phyloP scores from a whole-genome alignment of 345 rosid species.

The Punica granatum region DNA sequence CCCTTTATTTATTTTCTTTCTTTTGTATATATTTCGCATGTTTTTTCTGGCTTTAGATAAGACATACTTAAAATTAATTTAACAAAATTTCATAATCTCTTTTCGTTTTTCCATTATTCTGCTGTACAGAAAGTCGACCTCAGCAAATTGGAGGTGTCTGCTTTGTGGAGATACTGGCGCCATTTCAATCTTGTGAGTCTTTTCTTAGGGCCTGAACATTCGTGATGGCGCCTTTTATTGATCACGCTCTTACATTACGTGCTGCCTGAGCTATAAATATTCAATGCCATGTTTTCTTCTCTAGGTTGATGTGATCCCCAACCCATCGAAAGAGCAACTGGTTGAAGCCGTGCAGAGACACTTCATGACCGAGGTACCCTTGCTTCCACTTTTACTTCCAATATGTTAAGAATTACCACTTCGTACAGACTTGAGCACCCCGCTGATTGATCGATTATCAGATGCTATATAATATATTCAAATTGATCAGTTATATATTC shows the following conservation, averaged over 20 bases:
- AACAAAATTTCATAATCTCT: not conserved
- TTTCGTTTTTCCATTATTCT: not conserved
- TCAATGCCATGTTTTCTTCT: not conserved
- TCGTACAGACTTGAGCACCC: not conserved
- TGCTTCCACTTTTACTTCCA: not conserved
- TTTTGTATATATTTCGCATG: not conserved
- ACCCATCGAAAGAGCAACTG: constrained; percentile 87
- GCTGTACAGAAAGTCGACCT: constrained; percentile 74
- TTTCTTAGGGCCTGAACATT: not conserved
- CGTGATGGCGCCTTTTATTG: not conserved
- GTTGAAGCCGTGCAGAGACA: constrained; percentile 82
- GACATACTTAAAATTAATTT: not conserved
- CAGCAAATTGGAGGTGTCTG: constrained; percentile 88
- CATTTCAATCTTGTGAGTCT: constrained; percentile 88
- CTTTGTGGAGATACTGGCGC: constrained; percentile 80
- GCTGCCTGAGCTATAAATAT: not conserved
- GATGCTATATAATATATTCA: not conserved
- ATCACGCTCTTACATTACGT: not conserved
- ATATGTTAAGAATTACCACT: not conserved
- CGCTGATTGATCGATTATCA: not conserved
- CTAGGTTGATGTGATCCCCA: constrained; percentile 80
- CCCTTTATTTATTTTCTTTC: not conserved
- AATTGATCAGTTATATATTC: not conserved
- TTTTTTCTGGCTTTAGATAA: constrained; percentile 3
- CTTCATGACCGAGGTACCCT: constrained; percentile 86